Evolutionary conservation across 306 rosid genomes (phyloP).

Genomic region (Sicyos baderoa): DNA sequence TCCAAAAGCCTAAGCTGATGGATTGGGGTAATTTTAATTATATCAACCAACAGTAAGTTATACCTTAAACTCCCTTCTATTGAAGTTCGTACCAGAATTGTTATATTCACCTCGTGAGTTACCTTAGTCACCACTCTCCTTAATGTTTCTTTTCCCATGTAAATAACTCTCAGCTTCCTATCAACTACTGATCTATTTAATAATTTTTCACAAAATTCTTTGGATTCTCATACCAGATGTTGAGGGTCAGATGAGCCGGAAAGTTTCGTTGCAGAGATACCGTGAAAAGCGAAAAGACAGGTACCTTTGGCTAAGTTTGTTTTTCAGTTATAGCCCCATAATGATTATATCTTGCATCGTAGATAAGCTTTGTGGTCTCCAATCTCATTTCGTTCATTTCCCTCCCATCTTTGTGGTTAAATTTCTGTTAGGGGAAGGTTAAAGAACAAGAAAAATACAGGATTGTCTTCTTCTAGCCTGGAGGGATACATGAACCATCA

Average conservation of each 20-base stretch:
- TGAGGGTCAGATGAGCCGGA: slow-evolving; percentile 81
- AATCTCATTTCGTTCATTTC: slow-evolving; percentile 26
- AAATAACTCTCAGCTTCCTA: neutral
- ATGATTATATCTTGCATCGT: slow-evolving; percentile 14
- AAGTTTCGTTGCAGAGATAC: slow-evolving; percentile 76
- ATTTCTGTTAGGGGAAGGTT: slow-evolving; percentile 55
- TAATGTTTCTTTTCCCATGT: slow-evolving; percentile 11
- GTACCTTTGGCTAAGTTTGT: slow-evolving; percentile 33
- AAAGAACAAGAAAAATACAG: slow-evolving; percentile 61
- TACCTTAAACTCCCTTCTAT: neutral
- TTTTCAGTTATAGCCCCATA: slow-evolving; percentile 21
- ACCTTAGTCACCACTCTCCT: slow-evolving; percentile 5
- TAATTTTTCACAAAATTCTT: slow-evolving; percentile 6
- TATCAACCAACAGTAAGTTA: too few species aligned
- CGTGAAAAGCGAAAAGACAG: slow-evolving; percentile 89
- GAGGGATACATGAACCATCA: slow-evolving; percentile 68
- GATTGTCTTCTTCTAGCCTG: slow-evolving; percentile 49
- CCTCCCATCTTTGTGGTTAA: slow-evolving; percentile 32
- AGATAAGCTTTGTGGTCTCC: slow-evolving; percentile 18
- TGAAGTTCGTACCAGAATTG: neutral
- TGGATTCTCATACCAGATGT: slow-evolving; percentile 40
- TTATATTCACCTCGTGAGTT: neutral
- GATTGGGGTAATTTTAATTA: too few species aligned
- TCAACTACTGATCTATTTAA: slow-evolving; percentile 7
- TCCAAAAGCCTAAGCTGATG: too few species aligned